These are phyloP conservation scores for Globisporangium carolinianum DNA, from an alignment of 352 stramenopile genomes.

Conservation along the genomic window DNA sequence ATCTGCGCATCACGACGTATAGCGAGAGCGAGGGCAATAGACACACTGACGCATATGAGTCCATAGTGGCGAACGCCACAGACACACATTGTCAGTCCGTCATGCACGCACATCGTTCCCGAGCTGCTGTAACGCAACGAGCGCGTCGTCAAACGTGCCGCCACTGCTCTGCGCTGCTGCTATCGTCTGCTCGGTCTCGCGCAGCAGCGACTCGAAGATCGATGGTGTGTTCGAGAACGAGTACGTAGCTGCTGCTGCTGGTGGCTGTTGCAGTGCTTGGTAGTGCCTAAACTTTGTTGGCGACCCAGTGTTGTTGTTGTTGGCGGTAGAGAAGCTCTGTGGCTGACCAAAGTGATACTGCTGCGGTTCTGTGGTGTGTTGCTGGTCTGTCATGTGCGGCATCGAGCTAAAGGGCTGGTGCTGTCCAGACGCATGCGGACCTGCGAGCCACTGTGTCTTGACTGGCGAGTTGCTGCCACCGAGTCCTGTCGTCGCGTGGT, in stretches of 20 bases:
- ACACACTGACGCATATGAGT: not conserved
- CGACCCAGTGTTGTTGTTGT: not conserved
- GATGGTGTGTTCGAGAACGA: conserved; percentile 20
- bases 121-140: conserved; percentile 31
- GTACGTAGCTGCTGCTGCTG: not conserved
- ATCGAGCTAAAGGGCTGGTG: not conserved
- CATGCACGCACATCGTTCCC: conserved; percentile 20
- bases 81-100: conserved; percentile 3
- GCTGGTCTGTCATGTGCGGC: no score
- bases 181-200: conserved; percentile 18
- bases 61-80: not conserved
- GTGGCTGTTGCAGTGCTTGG: not conserved
- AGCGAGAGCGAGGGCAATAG: no score
- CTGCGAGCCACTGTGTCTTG: not conserved
- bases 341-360: not conserved
- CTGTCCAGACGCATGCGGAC: not conserved
- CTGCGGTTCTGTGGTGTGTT: not conserved
- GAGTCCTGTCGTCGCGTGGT: conserved; percentile 3
- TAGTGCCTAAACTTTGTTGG: conserved; percentile 7
- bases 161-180: conserved; percentile 17
- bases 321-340: not conserved
- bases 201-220: conserved; percentile 46
- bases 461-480: conserved; percentile 2
- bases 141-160: conserved; percentile 28
- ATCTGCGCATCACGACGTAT: not conserved